Conservation (phyloP, 352 stramenopile genomes). For the Phytophthora agathidicida region DNA sequence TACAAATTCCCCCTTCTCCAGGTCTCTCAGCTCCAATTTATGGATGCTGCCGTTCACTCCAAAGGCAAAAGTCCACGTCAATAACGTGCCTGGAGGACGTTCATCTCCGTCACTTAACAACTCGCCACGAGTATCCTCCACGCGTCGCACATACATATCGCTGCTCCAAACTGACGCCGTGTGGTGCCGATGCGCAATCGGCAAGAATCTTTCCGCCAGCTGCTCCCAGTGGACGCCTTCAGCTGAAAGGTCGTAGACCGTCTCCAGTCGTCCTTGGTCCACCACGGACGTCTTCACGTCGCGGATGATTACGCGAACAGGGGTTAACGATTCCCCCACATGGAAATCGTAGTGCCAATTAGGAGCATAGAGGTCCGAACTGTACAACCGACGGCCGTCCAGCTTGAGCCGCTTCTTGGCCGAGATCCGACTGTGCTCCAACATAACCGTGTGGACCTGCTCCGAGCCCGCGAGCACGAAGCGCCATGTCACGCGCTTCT, state of each 20-base stretch:
- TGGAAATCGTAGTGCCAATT: slow-evolving; percentile 85
- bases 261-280: slow-evolving; percentile 68
- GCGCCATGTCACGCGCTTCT: slow-evolving; percentile 87
- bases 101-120: slow-evolving; percentile 49
- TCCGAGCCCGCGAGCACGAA: slow-evolving; percentile 80
- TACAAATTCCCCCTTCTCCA: slow-evolving; percentile 78
- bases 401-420: slow-evolving; percentile 85
- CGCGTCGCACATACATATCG: slow-evolving; percentile 76
- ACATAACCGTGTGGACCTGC: slow-evolving; percentile 84
- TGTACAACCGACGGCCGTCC: slow-evolving; percentile 75
- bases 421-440: slow-evolving; percentile 85
- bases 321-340: slow-evolving; percentile 39
- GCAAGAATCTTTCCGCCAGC: slow-evolving; percentile 60
- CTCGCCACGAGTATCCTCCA: slow-evolving; percentile 54
- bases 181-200: slow-evolving; percentile 33
- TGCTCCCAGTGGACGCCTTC: slow-evolving; percentile 73
- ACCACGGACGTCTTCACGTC: slow-evolving; percentile 79
- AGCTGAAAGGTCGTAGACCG: slow-evolving; percentile 73
- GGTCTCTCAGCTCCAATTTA: slow-evolving; percentile 75
- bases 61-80: slow-evolving; percentile 87
- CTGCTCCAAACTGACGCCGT: slow-evolving; percentile 74
- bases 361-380: slow-evolving; percentile 71
- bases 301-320: slow-evolving; percentile 75
- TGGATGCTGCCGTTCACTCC: slow-evolving; percentile 76
- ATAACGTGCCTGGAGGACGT: slow-evolving; percentile 46